A percentile compares a stretch with the other conserved stretches of the same genome.
These are phyloP conservation scores for Thraustochytrium striatum DNA, from an alignment of 352 stramenopile species.

Conservation along the genomic window DNA sequence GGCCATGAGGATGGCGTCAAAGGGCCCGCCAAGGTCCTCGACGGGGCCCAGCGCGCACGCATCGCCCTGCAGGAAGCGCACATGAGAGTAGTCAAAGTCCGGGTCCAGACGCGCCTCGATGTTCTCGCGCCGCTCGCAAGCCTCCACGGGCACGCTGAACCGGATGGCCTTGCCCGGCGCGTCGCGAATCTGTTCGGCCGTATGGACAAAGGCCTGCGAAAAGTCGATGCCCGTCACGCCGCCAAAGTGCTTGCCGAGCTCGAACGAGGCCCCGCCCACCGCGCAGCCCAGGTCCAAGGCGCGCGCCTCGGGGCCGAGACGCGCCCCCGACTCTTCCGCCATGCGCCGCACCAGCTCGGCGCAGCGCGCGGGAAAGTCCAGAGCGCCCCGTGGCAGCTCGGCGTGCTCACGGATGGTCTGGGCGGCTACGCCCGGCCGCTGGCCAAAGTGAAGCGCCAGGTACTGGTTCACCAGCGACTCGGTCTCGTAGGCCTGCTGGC, in stretches of 20 bases:
- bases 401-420: constrained; percentile 9
- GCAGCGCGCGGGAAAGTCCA: constrained; percentile 20
- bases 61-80: constrained; percentile 87
- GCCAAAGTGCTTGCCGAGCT: constrained; percentile 31
- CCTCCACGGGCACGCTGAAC: not conserved
- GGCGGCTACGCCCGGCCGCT: constrained; percentile 9
- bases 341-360: constrained; percentile 40
- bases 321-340: not conserved
- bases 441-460: constrained; percentile 21
- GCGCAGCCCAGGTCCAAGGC: constrained; percentile 49
- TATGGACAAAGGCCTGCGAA: constrained; percentile 55
- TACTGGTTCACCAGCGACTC: constrained; percentile 29
- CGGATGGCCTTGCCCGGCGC: not conserved
- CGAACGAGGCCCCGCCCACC: constrained; percentile 45
- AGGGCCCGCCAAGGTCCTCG: constrained; percentile 65
- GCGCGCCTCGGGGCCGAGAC: not conserved
- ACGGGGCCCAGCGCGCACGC: constrained; percentile 74
- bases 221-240: constrained; percentile 48
- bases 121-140: constrained; percentile 26
- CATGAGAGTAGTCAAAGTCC: constrained; percentile 62
- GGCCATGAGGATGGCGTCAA: constrained; percentile 88
- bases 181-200: constrained; percentile 51
- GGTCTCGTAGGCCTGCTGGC: constrained; percentile 38
- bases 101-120: constrained; percentile 63
- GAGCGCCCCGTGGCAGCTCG: not conserved